Evolutionary conservation across 129 eudicot genomes (phyloP).

Genomic region (Chrysanthemum lavandulifolium): DNA sequence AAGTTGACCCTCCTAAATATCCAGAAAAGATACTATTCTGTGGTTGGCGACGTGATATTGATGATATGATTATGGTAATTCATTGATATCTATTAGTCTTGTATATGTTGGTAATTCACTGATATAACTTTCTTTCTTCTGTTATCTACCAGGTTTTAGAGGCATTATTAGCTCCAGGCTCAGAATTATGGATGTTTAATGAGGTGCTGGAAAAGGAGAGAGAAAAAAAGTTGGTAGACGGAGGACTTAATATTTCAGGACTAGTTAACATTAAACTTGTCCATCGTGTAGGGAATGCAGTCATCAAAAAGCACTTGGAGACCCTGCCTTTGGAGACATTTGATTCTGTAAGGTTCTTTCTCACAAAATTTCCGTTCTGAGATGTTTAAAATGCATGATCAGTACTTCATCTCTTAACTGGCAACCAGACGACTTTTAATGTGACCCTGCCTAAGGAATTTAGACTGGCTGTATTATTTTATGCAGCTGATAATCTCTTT

Average conservation of each 20-base stretch:
- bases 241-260: conserved; percentile 88
- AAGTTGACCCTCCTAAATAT: conserved; percentile 77
- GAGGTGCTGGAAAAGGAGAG: conserved; percentile 81
- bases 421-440: too few species aligned
- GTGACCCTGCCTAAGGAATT: too few species aligned
- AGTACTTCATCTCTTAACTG: too few species aligned
- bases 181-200: conserved; percentile 96
- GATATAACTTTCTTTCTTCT: conserved; percentile 2
- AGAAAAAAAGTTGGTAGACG: conserved; percentile 77
- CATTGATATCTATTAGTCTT: background rate
- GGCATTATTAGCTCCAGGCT: conserved; percentile 86
- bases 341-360: conserved; percentile 81
- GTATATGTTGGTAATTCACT: conserved; percentile 1
- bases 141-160: conserved; percentile 68
- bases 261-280: conserved; percentile 81
- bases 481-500: too few species aligned
- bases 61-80: conserved; percentile 97
- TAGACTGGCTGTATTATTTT: too few species aligned
- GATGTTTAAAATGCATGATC: too few species aligned
- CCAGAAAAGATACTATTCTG: conserved; percentile 93
- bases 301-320: conserved; percentile 81
- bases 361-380: background rate
- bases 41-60: conserved; percentile 99
- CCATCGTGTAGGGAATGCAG: conserved; percentile 95
- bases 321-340: conserved; percentile 87